A percentile compares a stretch with the other conserved stretches of the same genome.
These are phyloP conservation scores for Sclerotinia sclerotiorum DNA, from an alignment of 2,329 filamentous ascomycete genomes.

Conservation along the genomic window DNA sequence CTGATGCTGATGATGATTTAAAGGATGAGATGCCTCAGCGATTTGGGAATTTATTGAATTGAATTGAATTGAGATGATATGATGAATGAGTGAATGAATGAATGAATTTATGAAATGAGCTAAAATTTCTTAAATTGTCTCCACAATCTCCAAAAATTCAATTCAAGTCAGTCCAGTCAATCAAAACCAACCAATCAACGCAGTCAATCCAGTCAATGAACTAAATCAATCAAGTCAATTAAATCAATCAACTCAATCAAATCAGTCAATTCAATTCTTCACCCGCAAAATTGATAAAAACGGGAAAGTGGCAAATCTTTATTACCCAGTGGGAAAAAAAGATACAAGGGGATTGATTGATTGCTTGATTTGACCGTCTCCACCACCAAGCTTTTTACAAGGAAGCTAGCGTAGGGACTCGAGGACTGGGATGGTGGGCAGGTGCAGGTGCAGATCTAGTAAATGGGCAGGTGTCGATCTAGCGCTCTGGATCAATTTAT, in stretches of 20 bases:
- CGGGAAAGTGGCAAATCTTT: conserved; percentile 18
- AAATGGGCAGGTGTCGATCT: background rate
- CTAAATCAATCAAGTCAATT: background rate
- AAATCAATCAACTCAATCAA: background rate
- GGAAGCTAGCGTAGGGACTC: too few relatives aligned
- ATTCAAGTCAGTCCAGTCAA: background rate
- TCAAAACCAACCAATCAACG: background rate
- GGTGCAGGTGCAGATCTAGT: background rate
- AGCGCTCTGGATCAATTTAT: background rate
- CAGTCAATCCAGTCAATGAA: background rate
- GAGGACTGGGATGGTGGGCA: background rate
- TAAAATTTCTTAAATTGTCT: background rate
- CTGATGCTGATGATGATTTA: conserved; percentile 10
- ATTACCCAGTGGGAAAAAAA: background rate
- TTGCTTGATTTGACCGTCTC: too few relatives aligned
- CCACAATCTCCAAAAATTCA: background rate
- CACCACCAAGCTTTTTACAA: too few relatives aligned
- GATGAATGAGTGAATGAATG: background rate
- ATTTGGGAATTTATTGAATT: too few relatives aligned
- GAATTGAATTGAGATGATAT: background rate
- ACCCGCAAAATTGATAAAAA: conserved; percentile 10
- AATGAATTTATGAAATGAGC: conserved; percentile 5
- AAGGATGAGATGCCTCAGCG: background rate
- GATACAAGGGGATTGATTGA: too few relatives aligned
- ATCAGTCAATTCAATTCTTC: background rate